These are phyloP conservation scores for Samsoniella hepiali DNA, from an alignment of 2,329 filamentous ascomycete species.

Conservation along the genomic window DNA sequence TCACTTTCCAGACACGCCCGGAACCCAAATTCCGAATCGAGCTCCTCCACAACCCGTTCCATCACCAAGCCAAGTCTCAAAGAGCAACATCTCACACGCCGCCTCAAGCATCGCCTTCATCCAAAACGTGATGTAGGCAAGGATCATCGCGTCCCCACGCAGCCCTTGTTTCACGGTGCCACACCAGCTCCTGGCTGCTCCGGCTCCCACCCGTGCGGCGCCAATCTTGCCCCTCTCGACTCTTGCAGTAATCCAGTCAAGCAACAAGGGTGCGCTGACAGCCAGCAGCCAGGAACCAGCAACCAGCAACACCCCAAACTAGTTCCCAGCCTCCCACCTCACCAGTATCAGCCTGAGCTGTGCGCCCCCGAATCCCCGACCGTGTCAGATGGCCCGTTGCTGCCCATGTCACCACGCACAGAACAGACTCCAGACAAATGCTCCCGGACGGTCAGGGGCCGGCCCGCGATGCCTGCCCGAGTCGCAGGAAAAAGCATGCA, in stretches of 20 bases:
- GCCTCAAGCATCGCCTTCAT: not conserved
- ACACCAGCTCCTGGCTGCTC: constrained; percentile 4
- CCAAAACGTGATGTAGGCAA: constrained; percentile 15
- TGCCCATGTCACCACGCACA: not conserved
- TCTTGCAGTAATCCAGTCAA: not conserved
- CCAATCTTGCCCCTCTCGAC: not conserved
- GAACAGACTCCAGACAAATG: not conserved
- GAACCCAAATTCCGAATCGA: not conserved
- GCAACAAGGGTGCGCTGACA: not conserved
- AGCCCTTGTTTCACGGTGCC: constrained; percentile 15
- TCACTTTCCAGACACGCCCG: not conserved
- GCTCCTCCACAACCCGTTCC: not conserved
- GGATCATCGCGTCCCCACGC: constrained; percentile 14
- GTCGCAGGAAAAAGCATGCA: not conserved
- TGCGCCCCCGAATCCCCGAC: not conserved
- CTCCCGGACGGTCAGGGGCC: not conserved
- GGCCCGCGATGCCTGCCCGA: not conserved
- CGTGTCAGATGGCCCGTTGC: constrained; percentile 1
- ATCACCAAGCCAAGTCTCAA: not conserved
- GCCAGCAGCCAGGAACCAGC: not conserved
- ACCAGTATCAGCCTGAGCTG: not conserved
- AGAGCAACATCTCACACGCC: not conserved
- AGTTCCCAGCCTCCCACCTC: not conserved
- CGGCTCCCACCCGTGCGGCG: constrained; percentile 6
- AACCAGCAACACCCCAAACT: not conserved